Conservation (phyloP, 345 rosid species). For the Salix udensis region DNA sequence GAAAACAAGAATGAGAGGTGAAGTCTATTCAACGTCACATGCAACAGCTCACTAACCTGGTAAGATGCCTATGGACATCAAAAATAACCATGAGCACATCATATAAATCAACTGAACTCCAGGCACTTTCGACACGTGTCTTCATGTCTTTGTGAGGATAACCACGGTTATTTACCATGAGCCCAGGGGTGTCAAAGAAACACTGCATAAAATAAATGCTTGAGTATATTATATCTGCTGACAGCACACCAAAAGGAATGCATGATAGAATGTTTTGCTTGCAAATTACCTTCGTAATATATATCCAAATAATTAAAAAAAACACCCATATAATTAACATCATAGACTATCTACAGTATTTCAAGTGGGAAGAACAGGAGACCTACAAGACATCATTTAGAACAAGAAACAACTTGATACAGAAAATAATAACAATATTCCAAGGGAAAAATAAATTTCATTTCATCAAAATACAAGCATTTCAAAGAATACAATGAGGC, state of each 20-base stretch:
- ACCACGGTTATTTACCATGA: constrained; percentile 60
- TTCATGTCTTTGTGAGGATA: constrained; percentile 70
- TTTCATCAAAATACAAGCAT: neutral
- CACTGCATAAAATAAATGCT: constrained; percentile 45
- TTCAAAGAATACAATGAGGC: too few species aligned
- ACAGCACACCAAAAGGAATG: constrained; percentile 6
- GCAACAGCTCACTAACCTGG: constrained; percentile 45
- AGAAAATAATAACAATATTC: neutral
- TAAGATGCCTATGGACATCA: constrained; percentile 86
- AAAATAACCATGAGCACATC: constrained; percentile 86
- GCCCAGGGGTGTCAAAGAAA: constrained; percentile 93
- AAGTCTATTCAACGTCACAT: constrained; percentile 10
- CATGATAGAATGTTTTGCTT: neutral
- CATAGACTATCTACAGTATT: neutral
- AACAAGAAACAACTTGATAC: neutral
- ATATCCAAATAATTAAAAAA: neutral
- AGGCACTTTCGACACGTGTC: constrained; percentile 74
- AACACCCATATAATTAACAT: neutral
- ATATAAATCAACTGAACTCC: constrained; percentile 72
- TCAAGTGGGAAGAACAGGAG: neutral
- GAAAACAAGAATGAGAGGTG: neutral
- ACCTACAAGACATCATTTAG: too few species aligned
- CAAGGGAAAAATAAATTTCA: neutral
- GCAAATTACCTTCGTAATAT: neutral
- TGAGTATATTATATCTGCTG: constrained; percentile 1